Percentiles rank a stretch among this genome's conserved stretches.
These are phyloP conservation scores for Syncephalastrum contaminatum DNA, from an alignment of 371 early-diverging fungal species.

Conservation along the genomic window DNA sequence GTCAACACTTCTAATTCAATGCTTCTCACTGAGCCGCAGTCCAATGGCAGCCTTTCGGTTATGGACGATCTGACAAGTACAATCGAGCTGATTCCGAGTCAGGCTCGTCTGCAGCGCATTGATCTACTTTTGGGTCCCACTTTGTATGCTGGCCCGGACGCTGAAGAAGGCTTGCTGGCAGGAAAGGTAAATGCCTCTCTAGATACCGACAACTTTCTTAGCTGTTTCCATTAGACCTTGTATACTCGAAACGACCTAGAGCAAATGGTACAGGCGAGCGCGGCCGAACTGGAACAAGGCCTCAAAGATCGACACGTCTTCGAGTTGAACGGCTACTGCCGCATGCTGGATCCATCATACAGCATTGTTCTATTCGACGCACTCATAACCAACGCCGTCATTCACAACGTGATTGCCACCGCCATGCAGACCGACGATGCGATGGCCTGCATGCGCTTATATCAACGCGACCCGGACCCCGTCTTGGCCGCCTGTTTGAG, in stretches of 20 bases:
- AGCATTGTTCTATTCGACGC: slow-evolving; percentile 33
- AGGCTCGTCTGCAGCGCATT: slow-evolving; percentile 39
- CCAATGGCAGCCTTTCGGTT: slow-evolving; percentile 15
- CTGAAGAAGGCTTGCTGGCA: slow-evolving; percentile 22
- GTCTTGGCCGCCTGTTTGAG: slow-evolving; percentile 28
- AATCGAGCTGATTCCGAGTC: slow-evolving; percentile 45
- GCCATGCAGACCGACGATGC: slow-evolving; percentile 23
- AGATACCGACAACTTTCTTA: not conserved
- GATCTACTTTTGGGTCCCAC: slow-evolving; percentile 28
- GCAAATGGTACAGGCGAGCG: slow-evolving; percentile 55
- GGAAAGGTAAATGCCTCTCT: slow-evolving; percentile 18
- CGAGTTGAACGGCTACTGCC: slow-evolving; percentile 39
- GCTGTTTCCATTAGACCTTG: slow-evolving; percentile 15
- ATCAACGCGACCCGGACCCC: slow-evolving; percentile 31
- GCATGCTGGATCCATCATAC: slow-evolving; percentile 33
- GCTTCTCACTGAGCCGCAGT: slow-evolving; percentile 15
- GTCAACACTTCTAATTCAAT: slow-evolving; percentile 60
- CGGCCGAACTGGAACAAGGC: slow-evolving; percentile 37
- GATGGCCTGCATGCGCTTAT: slow-evolving; percentile 24
- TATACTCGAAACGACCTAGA: slow-evolving; percentile 32
- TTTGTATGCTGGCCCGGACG: slow-evolving; percentile 35
- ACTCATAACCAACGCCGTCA: slow-evolving; percentile 28
- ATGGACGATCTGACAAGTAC: slow-evolving; percentile 37
- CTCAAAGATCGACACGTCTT: slow-evolving; percentile 40
- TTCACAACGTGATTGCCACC: slow-evolving; percentile 23